Conservation (phyloP, 176 grass and related monocot genomes). For the Otatea glauca region DNA sequence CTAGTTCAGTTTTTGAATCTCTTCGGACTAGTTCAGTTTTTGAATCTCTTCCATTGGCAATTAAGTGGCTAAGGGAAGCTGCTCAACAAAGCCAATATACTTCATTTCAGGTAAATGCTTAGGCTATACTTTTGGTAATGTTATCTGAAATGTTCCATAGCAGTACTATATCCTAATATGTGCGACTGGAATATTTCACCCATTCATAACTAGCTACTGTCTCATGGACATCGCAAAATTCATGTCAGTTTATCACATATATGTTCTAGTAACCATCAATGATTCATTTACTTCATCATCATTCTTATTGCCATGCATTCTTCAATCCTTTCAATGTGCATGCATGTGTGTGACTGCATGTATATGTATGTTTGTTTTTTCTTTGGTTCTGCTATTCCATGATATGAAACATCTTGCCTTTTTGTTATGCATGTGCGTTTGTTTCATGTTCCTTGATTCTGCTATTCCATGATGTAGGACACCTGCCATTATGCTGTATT, state of each 20-base stretch:
- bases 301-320: conserved; percentile 24
- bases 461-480: conserved; percentile 4
- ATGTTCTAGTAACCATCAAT: conserved; percentile 7
- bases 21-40: conserved; percentile 76
- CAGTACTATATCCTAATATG: conserved; percentile 28
- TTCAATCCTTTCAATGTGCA: conserved; percentile 2
- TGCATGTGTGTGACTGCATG: neutral
- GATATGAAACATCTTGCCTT: conserved; percentile 12
- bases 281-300: conserved; percentile 7
- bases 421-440: neutral
- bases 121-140: conserved; percentile 7
- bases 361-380: neutral
- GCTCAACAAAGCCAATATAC: conserved; percentile 59
- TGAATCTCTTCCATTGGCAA: conserved; percentile 73
- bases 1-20: conserved; percentile 74
- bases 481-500: neutral
- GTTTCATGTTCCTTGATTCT: neutral
- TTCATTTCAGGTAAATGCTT: conserved; percentile 66
- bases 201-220: conserved; percentile 8
- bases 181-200: conserved; percentile 6
- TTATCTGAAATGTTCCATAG: conserved; percentile 32
- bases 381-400: conserved; percentile 13
- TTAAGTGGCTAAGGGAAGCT: conserved; percentile 86
- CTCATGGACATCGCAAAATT: neutral
- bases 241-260: conserved; percentile 13